Base-by-base conservation (phyloP, 495 filamentous ascomycete species). In the Penicillium ochrochloron region DNA sequence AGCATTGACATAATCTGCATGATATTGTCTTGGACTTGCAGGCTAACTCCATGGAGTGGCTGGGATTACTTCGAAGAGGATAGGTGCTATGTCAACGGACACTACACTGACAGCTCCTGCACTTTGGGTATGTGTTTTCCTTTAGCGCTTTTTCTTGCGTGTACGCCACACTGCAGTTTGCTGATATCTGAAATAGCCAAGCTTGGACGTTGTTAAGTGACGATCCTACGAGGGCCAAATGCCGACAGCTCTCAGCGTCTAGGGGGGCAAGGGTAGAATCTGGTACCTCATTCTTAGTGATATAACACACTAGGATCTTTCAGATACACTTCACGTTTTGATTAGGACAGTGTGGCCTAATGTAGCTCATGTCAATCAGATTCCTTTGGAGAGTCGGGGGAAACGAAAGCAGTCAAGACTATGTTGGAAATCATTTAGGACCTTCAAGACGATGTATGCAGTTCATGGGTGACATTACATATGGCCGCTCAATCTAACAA, bases 21-120 rank as follows among this genome's bases (percentile, higher is more conserved):
- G 2, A 23, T 21, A n/a, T 19, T 9, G 44, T 25, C 19, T 2
- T 48, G 44, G 5, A 10, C n/a, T 9, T 48, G 44, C 48, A 5
- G 46, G 46, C 46, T 29, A 11, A 50, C 11, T 50, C 15, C 19
- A 7, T 44, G 9, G 7, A 52, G 48, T 52, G 48, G 48, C 27
- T 52, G 48, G 48, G 48, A 52, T 31, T 52, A 52, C 14, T 52
- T 52, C n/a, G 48, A 52, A n/a, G 48, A 52, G 48, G 48, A 52
- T 27, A 52, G 15, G 6, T 52, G 48, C 48, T 52, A 52, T n/a
- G 48, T 52, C 3, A 52, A 9, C n/a, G 48, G 48, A 5, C 48
- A 52, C 14, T 52, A 52, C 17, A 52, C 48, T 52, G 48, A 52
- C 14, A 31, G 48, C 25, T 52, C 48, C 14, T 52, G 48, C 11